Evolutionary conservation across 2,329 filamentous ascomycete species (phyloP).

Genomic region (Penicillium glabrum): DNA sequence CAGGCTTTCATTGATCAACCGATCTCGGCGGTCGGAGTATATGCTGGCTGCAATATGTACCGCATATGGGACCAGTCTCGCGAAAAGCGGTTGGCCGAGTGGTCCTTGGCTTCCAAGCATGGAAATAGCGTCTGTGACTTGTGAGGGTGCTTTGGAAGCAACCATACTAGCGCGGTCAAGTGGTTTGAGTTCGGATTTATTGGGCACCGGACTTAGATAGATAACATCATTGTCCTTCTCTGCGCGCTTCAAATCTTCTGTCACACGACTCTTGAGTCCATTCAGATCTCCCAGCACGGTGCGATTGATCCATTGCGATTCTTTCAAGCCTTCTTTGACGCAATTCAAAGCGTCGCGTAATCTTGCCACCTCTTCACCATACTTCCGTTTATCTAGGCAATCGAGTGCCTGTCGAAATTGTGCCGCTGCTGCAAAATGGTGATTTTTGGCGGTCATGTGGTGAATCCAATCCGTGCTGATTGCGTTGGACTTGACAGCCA

Average conservation of each 20-base stretch:
- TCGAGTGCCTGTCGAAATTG: slow-evolving; percentile 91
- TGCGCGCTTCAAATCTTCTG: slow-evolving; percentile 85
- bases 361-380: slow-evolving; percentile 91
- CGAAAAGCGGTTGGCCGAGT: slow-evolving; percentile 82
- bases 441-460: slow-evolving; percentile 94
- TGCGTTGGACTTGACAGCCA: slow-evolving; percentile 82
- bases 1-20: slow-evolving; percentile 85
- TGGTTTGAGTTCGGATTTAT: slow-evolving; percentile 82
- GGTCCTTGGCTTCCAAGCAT: slow-evolving; percentile 77
- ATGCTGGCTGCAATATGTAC: slow-evolving; percentile 95
- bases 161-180: slow-evolving; percentile 92
- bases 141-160: slow-evolving; percentile 70
- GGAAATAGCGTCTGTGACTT: slow-evolving; percentile 77
- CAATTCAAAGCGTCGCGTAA: slow-evolving; percentile 79
- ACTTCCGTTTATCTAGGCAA: slow-evolving; percentile 88
- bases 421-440: slow-evolving; percentile 93
- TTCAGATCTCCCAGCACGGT: slow-evolving; percentile 79
- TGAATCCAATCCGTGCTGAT: slow-evolving; percentile 97
- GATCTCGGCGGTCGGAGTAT: slow-evolving; percentile 86
- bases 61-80: slow-evolving; percentile 89
- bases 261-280: slow-evolving; percentile 75
- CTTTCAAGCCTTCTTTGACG: slow-evolving; percentile 82
- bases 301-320: slow-evolving; percentile 78
- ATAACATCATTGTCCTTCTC: slow-evolving; percentile 98
- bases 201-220: slow-evolving; percentile 79